Evolutionary conservation across 768 basidiomycete genomes (phyloP).

Genomic region (Mycena indigotica): DNA sequence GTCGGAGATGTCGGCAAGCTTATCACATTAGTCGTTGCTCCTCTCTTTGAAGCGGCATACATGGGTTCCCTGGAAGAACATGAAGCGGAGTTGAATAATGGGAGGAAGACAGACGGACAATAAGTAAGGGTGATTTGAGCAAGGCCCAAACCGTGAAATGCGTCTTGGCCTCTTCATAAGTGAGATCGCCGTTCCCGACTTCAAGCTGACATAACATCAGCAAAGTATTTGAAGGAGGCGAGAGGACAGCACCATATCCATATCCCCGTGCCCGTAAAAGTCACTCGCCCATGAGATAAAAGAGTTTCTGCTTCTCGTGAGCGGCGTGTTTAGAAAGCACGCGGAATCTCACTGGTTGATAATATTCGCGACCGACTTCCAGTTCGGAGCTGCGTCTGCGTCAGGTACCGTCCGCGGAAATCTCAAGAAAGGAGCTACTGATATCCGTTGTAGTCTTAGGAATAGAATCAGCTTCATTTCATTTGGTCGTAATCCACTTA

Average conservation of each 20-base stretch:
- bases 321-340: neutral
- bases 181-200: constrained; percentile 64
- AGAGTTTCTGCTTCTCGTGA: constrained; percentile 51
- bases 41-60: constrained; percentile 20
- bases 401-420: neutral
- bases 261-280: constrained; percentile 69
- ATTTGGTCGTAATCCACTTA: constrained; percentile 28
- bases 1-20: constrained; percentile 53
- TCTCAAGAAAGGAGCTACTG: constrained; percentile 14
- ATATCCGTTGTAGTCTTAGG: neutral
- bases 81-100: too few relatives aligned
- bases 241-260: constrained; percentile 57
- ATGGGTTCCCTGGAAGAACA: constrained; percentile 36
- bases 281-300: constrained; percentile 64
- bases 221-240: neutral
- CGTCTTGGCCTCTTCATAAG: constrained; percentile 64
- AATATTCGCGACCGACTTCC: constrained; percentile 54
- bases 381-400: constrained; percentile 40
- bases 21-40: neutral
- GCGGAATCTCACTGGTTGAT: constrained; percentile 49
- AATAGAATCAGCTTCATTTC: neutral
- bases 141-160: constrained; percentile 77
- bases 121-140: constrained; percentile 68
- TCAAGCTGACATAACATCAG: constrained; percentile 43
- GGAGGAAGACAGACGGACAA: constrained; percentile 32